phyloP scores from a whole-genome alignment of 73 alveolate species.

The Paramecium pentaurelia region DNA sequence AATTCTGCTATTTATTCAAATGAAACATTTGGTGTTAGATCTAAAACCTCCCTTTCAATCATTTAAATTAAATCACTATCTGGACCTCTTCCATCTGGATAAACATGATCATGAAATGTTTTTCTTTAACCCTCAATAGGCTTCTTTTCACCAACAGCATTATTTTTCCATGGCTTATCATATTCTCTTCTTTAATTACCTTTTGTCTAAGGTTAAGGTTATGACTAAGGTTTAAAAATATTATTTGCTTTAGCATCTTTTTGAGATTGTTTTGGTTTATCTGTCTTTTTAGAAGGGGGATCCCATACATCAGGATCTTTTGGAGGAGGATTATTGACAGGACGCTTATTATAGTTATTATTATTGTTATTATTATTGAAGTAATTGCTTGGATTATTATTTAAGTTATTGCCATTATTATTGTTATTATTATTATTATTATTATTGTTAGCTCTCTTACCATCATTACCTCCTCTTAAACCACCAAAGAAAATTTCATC shows the following conservation, averaged over 20 bases:
- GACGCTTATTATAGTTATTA: not conserved
- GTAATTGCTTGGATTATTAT: not conserved
- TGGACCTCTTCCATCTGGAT: constrained; percentile 67
- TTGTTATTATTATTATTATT: not conserved
- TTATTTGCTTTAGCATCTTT: constrained; percentile 3
- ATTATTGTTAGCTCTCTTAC: not conserved
- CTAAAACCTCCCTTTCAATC: constrained; percentile 94
- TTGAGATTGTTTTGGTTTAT: not conserved
- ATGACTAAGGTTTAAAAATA: not conserved
- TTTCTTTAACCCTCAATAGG: constrained; percentile 18
- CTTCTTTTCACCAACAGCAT: not conserved
- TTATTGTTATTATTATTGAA: not conserved
- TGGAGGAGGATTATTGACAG: not conserved
- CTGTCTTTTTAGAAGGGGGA: constrained; percentile 40
- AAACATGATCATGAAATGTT: constrained; percentile 40
- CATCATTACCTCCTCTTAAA: constrained; percentile 8
- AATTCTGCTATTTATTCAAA: constrained; percentile 99
- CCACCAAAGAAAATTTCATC: constrained; percentile 23
- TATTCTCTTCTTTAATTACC: constrained; percentile 35
- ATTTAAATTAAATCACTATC: constrained; percentile 80
- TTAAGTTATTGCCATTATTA: not conserved
- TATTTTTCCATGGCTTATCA: constrained; percentile 40
- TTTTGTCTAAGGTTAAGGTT: not conserved
- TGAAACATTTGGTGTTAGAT: constrained; percentile 76
- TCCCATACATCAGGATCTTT: constrained; percentile 64